Conservation (phyloP, 495 filamentous ascomycete genomes). For the Xanthoparmelia taractica region DNA sequence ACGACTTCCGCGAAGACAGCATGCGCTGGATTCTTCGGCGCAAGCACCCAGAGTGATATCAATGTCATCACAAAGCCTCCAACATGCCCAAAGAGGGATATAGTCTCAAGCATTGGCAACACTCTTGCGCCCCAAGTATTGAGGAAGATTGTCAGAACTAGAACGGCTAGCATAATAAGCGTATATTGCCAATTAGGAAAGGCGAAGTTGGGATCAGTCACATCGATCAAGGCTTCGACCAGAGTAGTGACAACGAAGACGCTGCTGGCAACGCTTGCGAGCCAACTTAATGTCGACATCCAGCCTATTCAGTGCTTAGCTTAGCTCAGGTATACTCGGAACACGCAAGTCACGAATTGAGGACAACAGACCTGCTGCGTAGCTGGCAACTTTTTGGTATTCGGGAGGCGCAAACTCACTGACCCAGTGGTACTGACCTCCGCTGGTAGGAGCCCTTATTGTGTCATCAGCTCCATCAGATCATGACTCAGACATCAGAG, state of each 20-base stretch:
- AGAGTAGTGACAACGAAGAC: constrained; percentile 38
- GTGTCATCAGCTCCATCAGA: not conserved
- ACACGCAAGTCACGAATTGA: not conserved
- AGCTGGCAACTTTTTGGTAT: constrained; percentile 35
- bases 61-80: constrained; percentile 16
- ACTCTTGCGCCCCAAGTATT: constrained; percentile 23
- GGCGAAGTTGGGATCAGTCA: constrained; percentile 25
- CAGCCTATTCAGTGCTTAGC: constrained; percentile 31
- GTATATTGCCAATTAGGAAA: constrained; percentile 34
- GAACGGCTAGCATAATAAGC: constrained; percentile 33
- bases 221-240: constrained; percentile 30
- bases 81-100: constrained; percentile 28
- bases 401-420: constrained; percentile 34
- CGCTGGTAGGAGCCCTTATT: constrained; percentile 30
- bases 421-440: constrained; percentile 36
- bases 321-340: not conserved
- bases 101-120: constrained; percentile 24
- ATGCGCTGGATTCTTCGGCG: constrained; percentile 26
- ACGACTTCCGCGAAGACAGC: constrained; percentile 27
- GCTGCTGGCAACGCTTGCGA: constrained; percentile 32
- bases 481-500: not conserved
- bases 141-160: constrained; percentile 28
- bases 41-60: constrained; percentile 26
- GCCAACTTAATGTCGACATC: constrained; percentile 42
- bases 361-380: constrained; percentile 30